Base-by-base conservation (phyloP, 1,284 basidiomycete genomes). In the Thecaphora thlaspeos region DNA sequence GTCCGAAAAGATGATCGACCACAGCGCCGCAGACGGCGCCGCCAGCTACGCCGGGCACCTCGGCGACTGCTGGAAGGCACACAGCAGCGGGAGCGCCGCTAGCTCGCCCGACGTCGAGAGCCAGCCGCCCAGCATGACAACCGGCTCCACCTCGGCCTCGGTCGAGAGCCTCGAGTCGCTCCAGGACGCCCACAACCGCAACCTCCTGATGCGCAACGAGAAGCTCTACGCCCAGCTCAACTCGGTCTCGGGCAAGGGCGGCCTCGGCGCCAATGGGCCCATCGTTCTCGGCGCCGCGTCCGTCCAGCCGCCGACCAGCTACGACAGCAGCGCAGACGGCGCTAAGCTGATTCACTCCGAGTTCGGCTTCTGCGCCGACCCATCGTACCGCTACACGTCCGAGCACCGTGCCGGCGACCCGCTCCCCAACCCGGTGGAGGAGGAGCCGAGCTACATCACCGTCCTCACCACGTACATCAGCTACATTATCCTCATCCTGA, bases 381-480 rank as follows among this genome's bases (percentile, higher is more conserved):
- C 87, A 53, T 79, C 79, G 38, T 90, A 85, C 73, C 82, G 90
- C 18, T 84, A 85, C 68, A 83, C 81, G 15, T 88, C 88, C 0
- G 81, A 84, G 62, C 86, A 90, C 74, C 63, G 63, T 34, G 44
- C 55, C 36, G 70, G 70, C 47, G 53, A 51, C 18, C 32, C 60
- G 24, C 61, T 71, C 14, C 68, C 68, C 41, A 67, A 63, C 40
- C 61, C 71, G 2, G 85, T 88, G 56, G 82, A 82, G 58, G 66
- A 74, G 24, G 83, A 86, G 65, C 91, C 91, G 4, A 89, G 90
- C 2, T 93, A 93, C 79, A 90, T 90, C 77, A 87, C 94, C 66
- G 83, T 95, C 23, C 81, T 96, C 56, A 87, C 88, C n/a, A 94
- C 91, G 4, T 96, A 95, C 79, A 83, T 93, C 46, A 58, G 55